A percentile compares a stretch with the other conserved stretches of the same genome.
phyloP scores from a whole-genome alignment of 2,329 filamentous ascomycete species.

The Aspergillus sp. region DNA sequence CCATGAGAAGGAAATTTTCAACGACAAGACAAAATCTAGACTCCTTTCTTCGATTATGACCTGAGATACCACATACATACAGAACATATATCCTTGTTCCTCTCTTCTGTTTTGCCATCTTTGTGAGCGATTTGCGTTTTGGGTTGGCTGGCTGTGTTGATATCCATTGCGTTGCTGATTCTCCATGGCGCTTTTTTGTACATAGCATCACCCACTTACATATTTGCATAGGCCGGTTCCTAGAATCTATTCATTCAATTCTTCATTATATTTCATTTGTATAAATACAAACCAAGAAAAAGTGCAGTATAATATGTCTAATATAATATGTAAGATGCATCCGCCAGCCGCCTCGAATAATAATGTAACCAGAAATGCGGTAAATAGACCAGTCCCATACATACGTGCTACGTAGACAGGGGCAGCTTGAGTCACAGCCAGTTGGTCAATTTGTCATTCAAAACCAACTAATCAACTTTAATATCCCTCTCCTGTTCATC shows the following conservation, averaged over 20 bases:
- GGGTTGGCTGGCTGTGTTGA: background rate
- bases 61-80: background rate
- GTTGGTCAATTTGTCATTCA: too few relatives aligned
- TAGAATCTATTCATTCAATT: background rate
- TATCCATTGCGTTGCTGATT: conserved; percentile 9
- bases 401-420: too few relatives aligned
- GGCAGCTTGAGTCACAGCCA: background rate
- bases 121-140: background rate
- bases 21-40: background rate
- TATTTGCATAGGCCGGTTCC: conserved; percentile 2
- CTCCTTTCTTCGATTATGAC: background rate
- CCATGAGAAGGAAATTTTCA: background rate
- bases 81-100: background rate
- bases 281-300: background rate
- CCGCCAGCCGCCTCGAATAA: background rate
- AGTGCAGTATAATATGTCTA: background rate
- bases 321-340: background rate
- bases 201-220: background rate
- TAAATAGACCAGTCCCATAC: background rate
- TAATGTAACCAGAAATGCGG: background rate
- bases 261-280: background rate
- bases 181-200: conserved; percentile 8
- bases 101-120: background rate
- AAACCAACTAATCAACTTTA: background rate
- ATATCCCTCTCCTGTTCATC: background rate